Evolutionary conservation across 768 basidiomycete genomes (phyloP), one percentile per base, ranked within the genome.

Genomic region (Boletus vermiculosoides): DNA sequence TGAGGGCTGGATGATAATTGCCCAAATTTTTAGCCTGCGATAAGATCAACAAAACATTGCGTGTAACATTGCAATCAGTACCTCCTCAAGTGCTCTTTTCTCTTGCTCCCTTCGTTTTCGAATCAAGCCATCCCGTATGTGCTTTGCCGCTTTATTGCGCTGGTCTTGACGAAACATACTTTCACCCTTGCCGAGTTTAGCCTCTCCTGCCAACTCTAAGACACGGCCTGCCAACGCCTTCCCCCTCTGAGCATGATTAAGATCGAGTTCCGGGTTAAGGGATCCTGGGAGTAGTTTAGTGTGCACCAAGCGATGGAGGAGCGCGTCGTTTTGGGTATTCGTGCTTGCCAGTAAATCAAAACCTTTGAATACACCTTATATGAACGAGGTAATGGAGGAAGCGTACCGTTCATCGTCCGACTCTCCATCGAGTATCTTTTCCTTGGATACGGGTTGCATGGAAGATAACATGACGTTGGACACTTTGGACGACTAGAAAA

Each of bases 1-100:
- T 94, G 53, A 93, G 74, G 5, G 79, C 76, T 39, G 88, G 90
- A 63, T 94, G 90, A 67, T 92, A 94, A 69, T 92, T 93, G 18
- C 92, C 92, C 58, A 90, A 59, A 60, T 88, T 81, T 73, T 92
- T 94, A 6, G 90, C 90, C 92, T 94, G 53, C 33, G 20, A 25
- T 55, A 13, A 56, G 37, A 56, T 60, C 46, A 60, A 62, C 30
- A 31, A 52, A 52, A 45, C 12, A 13, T 47, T 13, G 25, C 48
- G 11, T 2, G 11, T 28, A 6, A 22, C 18, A 25, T 40, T 15
- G 23, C n/a, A 55, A 20, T 23, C 64, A 69, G 42, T 42, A 91
- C 92, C 84, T 92, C 87, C 66, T 89, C 85, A 9, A 92, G 72
- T 40, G 80, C 67, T 56, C 80, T 79, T 49, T 75, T 68, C 33